A percentile compares a stretch with the other conserved stretches of the same genome.
Evolutionary conservation across 768 basidiomycete genomes (phyloP).

Genomic region (Chiua virens): DNA sequence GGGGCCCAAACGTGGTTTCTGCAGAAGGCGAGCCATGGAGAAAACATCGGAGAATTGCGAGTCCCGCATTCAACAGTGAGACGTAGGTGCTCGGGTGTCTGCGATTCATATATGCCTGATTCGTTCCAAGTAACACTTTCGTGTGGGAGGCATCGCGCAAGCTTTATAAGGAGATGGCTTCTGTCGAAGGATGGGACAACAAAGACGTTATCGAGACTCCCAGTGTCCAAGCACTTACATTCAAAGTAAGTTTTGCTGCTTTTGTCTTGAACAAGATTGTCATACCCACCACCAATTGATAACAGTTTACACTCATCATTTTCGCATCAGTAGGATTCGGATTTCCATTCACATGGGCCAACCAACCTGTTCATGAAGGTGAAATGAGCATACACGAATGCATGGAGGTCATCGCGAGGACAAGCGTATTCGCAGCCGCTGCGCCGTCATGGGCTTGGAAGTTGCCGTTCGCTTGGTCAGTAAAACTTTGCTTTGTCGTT

Average conservation of each 20-base stretch:
- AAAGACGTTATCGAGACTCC: conserved; percentile 18
- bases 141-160: conserved; percentile 20
- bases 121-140: conserved; percentile 14
- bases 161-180: conserved; percentile 20
- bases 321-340: conserved; percentile 26
- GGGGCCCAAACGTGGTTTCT: conserved; percentile 19
- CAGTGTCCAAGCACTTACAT: conserved; percentile 13
- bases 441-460: conserved; percentile 25
- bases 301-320: conserved; percentile 21
- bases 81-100: conserved; percentile 12
- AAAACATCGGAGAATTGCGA: conserved; percentile 19
- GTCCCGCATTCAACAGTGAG: conserved; percentile 24
- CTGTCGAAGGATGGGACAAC: conserved; percentile 15
- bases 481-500: not conserved
- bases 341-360: conserved; percentile 21
- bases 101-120: not conserved
- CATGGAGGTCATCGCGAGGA: conserved; percentile 14
- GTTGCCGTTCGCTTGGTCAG: conserved; percentile 20
- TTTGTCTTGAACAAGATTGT: not conserved
- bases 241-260: conserved; percentile 14
- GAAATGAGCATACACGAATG: conserved; percentile 23
- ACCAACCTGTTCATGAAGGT: conserved; percentile 12
- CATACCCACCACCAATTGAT: not conserved
- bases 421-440: conserved; percentile 12
- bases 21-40: conserved; percentile 17